Evolutionary conservation across 2,329 filamentous ascomycete genomes (phyloP).

Genomic region (Hymenotorrendiella dingleyae): DNA sequence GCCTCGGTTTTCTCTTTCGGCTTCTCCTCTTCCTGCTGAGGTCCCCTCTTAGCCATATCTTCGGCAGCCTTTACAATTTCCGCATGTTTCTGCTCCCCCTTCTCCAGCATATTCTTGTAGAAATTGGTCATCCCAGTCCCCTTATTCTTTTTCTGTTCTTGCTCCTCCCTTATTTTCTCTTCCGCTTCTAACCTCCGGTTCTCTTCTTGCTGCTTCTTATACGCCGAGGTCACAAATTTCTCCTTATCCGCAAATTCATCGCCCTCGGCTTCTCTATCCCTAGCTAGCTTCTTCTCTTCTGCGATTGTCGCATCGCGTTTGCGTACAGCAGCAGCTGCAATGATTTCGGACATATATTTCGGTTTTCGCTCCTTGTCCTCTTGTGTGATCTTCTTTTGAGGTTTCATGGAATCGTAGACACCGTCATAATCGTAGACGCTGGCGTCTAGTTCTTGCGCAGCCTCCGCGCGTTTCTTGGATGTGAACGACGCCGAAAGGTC

Average conservation of each 20-base stretch:
- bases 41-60: conserved; percentile 41
- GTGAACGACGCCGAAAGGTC: conserved; percentile 62
- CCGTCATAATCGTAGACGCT: conserved; percentile 82
- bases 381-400: conserved; percentile 49
- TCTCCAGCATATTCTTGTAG: conserved; percentile 67
- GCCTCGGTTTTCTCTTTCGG: conserved; percentile 49
- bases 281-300: conserved; percentile 72
- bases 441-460: conserved; percentile 61
- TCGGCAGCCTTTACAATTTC: conserved; percentile 64
- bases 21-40: conserved; percentile 33
- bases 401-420: conserved; percentile 72
- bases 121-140: conserved; percentile 71
- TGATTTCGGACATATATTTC: conserved; percentile 71
- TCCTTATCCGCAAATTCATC: conserved; percentile 79
- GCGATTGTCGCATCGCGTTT: conserved; percentile 74
- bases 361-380: conserved; percentile 57
- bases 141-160: conserved; percentile 57
- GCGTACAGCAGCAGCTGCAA: conserved; percentile 67
- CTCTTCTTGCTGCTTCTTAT: conserved; percentile 76
- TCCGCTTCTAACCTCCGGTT: conserved; percentile 64
- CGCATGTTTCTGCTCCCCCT: conserved; percentile 63
- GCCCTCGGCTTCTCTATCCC: conserved; percentile 73
- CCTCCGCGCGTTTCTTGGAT: conserved; percentile 57
- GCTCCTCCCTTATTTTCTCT: conserved; percentile 60
- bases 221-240: conserved; percentile 79